Percentiles rank a stretch among this genome's conserved stretches.
Conservation (phyloP, 2,329 filamentous ascomycete species). For the Aspergillus caelatus region DNA sequence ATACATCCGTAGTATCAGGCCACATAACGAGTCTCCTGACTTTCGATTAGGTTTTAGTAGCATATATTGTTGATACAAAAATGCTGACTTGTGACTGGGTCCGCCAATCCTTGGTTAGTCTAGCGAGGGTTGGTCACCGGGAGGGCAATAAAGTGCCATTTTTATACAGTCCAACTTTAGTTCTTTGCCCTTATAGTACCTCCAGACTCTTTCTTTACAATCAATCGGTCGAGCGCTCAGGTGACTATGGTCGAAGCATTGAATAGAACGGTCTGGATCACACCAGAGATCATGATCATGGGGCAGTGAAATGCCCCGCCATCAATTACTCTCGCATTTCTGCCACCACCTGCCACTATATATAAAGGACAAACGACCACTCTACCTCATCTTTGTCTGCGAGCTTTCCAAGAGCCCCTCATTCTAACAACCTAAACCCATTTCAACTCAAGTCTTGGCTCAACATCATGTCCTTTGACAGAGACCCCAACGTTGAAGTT, state of each 20-base stretch:
- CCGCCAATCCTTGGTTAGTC: background rate
- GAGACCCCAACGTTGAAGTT: background rate
- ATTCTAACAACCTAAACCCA: background rate
- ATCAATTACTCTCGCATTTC: background rate
- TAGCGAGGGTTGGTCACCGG: background rate
- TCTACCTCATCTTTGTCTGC: background rate
- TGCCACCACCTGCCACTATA: background rate
- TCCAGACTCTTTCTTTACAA: background rate
- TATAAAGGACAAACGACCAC: background rate
- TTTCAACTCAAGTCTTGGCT: background rate
- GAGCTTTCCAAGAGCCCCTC: background rate
- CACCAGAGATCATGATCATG: background rate
- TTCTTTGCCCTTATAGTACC: background rate
- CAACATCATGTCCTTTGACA: background rate
- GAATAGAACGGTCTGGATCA: background rate
- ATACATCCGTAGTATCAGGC: background rate
- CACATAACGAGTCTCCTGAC: background rate
- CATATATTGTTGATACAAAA: background rate
- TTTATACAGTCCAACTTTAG: background rate
- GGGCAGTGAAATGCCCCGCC: background rate
- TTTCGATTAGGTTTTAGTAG: background rate
- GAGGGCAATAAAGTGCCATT: background rate
- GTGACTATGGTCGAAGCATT: background rate
- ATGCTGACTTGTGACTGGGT: background rate
- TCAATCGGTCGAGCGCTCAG: background rate